phyloP scores from a whole-genome alignment of 2,329 filamentous ascomycete genomes.

The Sporothrix euskadiensis region DNA sequence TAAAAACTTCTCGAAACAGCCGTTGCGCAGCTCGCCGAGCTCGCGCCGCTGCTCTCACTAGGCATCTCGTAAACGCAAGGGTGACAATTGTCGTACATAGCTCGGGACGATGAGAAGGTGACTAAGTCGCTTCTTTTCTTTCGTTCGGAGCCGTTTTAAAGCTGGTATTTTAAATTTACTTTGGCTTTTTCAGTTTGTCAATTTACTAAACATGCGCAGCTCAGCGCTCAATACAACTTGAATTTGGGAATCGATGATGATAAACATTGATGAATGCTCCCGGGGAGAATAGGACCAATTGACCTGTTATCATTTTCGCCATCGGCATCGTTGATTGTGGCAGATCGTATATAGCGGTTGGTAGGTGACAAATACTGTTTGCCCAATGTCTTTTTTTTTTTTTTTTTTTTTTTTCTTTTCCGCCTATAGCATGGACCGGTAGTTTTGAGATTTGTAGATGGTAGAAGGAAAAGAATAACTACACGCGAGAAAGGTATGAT shows the following conservation, averaged over 20 bases:
- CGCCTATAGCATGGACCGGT: no score
- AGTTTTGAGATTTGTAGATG: no score
- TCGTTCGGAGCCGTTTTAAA: background rate
- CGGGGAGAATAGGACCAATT: background rate
- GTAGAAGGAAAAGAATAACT: no score
- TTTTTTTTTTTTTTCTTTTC: no score
- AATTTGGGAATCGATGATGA: background rate
- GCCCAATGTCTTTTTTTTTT: no score
- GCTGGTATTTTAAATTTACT: background rate
- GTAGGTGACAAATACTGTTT: background rate
- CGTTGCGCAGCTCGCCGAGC: background rate
- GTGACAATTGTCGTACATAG: background rate
- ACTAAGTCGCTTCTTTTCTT: background rate
- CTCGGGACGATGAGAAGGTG: background rate
- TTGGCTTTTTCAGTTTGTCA: background rate
- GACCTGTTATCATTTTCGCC: background rate
- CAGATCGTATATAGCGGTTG: background rate
- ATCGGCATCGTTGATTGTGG: background rate
- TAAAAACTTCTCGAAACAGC: background rate
- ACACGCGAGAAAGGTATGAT: no score
- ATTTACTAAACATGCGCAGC: background rate
- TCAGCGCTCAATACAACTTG: background rate
- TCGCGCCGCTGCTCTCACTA: background rate
- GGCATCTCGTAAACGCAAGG: slow-evolving; percentile 10
- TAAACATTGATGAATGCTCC: background rate